These are phyloP conservation scores for Chondrus crispus DNA, from an alignment of 23 red algal genomes.

Conservation along the genomic window DNA sequence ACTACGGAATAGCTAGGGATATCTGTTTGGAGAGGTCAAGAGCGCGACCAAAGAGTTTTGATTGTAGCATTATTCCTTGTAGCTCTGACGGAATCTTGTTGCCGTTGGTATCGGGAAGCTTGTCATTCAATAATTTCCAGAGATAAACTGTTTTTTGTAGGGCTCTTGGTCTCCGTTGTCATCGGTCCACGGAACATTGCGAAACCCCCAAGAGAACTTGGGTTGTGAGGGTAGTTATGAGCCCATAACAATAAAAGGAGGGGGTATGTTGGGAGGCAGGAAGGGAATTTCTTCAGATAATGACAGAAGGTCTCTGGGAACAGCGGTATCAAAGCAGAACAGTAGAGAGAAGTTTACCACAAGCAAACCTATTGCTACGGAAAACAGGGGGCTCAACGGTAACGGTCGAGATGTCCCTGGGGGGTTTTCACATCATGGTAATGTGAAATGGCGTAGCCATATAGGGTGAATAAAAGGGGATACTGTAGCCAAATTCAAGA, in stretches of 20 bases:
- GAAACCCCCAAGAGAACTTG: background rate
- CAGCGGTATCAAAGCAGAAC: too few species aligned
- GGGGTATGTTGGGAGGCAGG: too few species aligned
- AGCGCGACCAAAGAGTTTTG: background rate
- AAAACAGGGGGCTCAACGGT: too few species aligned
- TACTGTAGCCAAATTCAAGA: too few species aligned
- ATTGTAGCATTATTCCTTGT: constrained; percentile 11
- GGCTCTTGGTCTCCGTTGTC: constrained; percentile 2
- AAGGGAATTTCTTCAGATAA: too few species aligned
- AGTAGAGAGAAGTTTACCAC: too few species aligned
- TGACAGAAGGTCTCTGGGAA: too few species aligned
- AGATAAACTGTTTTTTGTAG: background rate
- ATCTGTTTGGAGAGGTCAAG: background rate
- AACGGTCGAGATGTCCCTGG: too few species aligned
- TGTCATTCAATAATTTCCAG: constrained; percentile 13
- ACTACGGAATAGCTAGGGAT: background rate
- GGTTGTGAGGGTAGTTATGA: background rate
- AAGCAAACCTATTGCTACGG: too few species aligned
- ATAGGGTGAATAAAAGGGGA: too few species aligned
- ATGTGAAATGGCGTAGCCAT: too few species aligned
- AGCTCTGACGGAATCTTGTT: background rate
- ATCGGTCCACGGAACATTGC: constrained; percentile 7
- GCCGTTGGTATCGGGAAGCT: background rate
- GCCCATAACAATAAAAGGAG: background rate
- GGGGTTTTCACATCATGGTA: too few species aligned